These are phyloP conservation scores for Globisporangium acanthophoron DNA, from an alignment of 352 stramenopile genomes.

Conservation along the genomic window DNA sequence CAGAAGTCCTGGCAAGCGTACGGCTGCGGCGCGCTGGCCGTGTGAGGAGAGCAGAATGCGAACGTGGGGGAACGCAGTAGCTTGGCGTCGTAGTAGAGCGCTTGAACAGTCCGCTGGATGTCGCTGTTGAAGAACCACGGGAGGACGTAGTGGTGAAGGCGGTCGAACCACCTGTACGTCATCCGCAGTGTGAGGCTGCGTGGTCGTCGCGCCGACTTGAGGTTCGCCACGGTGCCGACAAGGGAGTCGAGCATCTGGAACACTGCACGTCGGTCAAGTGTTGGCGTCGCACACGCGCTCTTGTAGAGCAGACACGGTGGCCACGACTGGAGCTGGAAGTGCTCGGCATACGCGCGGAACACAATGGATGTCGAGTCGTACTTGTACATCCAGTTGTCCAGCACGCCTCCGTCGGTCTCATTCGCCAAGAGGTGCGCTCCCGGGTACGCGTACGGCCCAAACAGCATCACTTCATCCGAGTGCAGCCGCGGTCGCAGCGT, in stretches of 20 bases:
- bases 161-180: conserved; percentile 12
- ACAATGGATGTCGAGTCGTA: conserved; percentile 21
- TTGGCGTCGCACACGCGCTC: background rate
- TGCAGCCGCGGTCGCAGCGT: background rate
- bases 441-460: background rate
- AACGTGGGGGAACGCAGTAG: background rate
- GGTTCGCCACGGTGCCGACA: background rate
- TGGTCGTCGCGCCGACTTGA: background rate
- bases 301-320: conserved; percentile 13
- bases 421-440: background rate
- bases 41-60: background rate
- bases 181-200: conserved; percentile 5
- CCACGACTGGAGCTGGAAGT: conserved; percentile 10
- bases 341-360: conserved; percentile 13
- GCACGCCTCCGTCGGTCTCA: background rate
- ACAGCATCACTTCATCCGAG: background rate
- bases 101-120: conserved; percentile 9
- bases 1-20: conserved; percentile 8
- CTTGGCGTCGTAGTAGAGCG: conserved; percentile 12
- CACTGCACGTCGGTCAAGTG: background rate
- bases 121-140: conserved; percentile 17
- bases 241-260: conserved; percentile 8
- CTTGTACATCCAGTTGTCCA: conserved; percentile 18
- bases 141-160: conserved; percentile 16
- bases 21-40: background rate